Evolutionary conservation across 495 filamentous ascomycete genomes (phyloP).

Genomic region (Penicillium salamii): DNA sequence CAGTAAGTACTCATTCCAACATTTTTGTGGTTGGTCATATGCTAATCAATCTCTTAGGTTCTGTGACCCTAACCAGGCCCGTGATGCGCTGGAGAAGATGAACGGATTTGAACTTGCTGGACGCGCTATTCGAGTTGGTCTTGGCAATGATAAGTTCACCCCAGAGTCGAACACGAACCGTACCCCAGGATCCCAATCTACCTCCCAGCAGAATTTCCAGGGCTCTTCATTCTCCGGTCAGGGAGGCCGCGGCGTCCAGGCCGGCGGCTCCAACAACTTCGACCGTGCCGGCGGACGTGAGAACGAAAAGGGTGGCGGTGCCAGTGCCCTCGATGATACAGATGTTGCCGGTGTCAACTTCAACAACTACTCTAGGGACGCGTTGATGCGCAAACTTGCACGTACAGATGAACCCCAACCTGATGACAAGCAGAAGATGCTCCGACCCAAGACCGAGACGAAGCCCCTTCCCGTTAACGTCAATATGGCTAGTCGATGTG

Average conservation of each 20-base stretch:
- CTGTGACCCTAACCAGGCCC: slow-evolving; percentile 84
- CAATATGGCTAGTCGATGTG: slow-evolving; percentile 90
- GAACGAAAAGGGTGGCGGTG: slow-evolving; percentile 82
- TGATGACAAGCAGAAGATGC: slow-evolving; percentile 65
- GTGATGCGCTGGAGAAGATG: slow-evolving; percentile 96
- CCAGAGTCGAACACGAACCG: slow-evolving; percentile 93
- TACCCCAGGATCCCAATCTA: slow-evolving; percentile 67
- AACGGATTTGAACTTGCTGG: slow-evolving; percentile 98
- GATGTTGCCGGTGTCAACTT: slow-evolving; percentile 98
- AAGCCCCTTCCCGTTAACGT: slow-evolving; percentile 83
- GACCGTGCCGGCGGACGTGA: slow-evolving; percentile 91
- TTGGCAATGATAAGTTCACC: slow-evolving; percentile 99
- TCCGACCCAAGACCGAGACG: slow-evolving; percentile 75
- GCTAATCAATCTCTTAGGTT: slow-evolving; percentile 56
- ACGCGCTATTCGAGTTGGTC: slow-evolving; percentile 95
- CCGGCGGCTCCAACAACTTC: slow-evolving; percentile 76
- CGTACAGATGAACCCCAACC: slow-evolving; percentile 84
- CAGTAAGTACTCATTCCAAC: slow-evolving; percentile 65
- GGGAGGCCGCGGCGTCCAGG: slow-evolving; percentile 83
- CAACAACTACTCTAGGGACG: slow-evolving; percentile 97
- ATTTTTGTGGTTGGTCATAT: neutral
- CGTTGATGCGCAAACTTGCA: slow-evolving; percentile 96
- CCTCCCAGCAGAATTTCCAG: slow-evolving; percentile 75
- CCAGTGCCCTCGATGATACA: slow-evolving; percentile 95
- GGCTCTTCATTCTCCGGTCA: slow-evolving; percentile 92